Percentiles rank a stretch among this genome's conserved stretches.
These are phyloP conservation scores for Garcia nutans DNA, from an alignment of 345 rosid genomes.

Conservation along the genomic window DNA sequence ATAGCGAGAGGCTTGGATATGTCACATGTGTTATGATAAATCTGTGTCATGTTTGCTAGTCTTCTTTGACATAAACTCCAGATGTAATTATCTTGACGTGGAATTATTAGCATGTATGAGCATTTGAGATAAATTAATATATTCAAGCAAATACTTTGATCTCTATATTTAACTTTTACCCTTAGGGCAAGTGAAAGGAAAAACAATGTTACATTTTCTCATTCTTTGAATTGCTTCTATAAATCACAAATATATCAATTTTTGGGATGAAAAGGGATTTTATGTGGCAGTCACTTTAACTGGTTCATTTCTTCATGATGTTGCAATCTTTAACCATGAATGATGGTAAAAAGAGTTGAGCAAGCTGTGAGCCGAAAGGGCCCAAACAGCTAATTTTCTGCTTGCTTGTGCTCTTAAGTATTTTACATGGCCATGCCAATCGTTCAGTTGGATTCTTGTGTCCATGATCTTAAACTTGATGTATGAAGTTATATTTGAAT, in stretches of 20 bases:
- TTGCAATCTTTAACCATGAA: neutral
- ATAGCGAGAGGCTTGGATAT: neutral
- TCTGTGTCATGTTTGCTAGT: neutral
- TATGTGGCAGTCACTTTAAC: neutral
- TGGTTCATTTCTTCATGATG: neutral
- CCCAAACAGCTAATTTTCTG: neutral
- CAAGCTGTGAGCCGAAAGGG: neutral
- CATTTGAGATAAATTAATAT: too few species aligned
- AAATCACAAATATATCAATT: neutral
- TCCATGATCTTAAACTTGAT: neutral
- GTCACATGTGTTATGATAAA: neutral
- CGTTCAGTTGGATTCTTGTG: neutral
- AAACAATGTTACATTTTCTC: neutral
- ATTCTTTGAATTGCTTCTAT: too few species aligned
- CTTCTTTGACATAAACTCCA: neutral
- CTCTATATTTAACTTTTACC: neutral
- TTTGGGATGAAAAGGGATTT: neutral
- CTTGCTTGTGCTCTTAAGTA: neutral
- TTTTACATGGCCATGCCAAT: neutral
- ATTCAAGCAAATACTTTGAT: too few species aligned
- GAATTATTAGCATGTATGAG: neutral
- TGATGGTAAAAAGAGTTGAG: neutral
- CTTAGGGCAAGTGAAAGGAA: neutral
- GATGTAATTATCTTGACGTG: neutral
- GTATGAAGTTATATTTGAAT: neutral